Base-by-base conservation (phyloP, 2,329 filamentous ascomycete species). In the Elsinoe batatas region DNA sequence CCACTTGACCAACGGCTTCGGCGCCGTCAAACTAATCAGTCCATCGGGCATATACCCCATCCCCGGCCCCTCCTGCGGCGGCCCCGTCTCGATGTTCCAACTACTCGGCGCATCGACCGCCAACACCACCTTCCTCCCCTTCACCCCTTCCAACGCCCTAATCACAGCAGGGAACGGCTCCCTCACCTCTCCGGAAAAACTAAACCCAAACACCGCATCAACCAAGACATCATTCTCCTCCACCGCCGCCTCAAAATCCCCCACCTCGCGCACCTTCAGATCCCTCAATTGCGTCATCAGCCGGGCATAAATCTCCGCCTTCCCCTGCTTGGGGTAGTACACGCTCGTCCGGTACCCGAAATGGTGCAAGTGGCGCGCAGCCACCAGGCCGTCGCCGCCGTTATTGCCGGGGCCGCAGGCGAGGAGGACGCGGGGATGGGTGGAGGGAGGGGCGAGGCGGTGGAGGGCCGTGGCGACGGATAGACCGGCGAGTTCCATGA, bases 191-290 rank as follows among this genome's bases (percentile, higher is more conserved):
- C 91, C 91, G 1, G 84, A 85, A 73, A 98, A 98, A 58, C 87
- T 93, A 74, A 98, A 98, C 6, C 88, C 85, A 67, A 98, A 98
- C 59, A 98, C 88, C 8, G 93, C 89, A 70, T 98, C 93, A 57
- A 98, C 76, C 54, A 98, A 73, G 62, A 95, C 87, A 67, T 96
- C 86, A 1, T 86, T 79, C 54, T 81, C 76, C 44, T 76, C 71
- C 5, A 95, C 68, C 4, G 87, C 84, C 4, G 73, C 63, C 1
- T 76, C 67, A 64, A 97, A 95, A 69, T 96, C 88, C 13, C 88
- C 79, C 13, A 85, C 84, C 68, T 97, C 95, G 1, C 88, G 87
- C 26, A 98, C 77, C 10, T 84, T 78, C 56, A 97, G 82, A 66
- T 91, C 85, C 64, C 85, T 80, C 6, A 97, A 81, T 72, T 98